phyloP scores from a whole-genome alignment of 345 rosid genomes.

The Balakata baccata region DNA sequence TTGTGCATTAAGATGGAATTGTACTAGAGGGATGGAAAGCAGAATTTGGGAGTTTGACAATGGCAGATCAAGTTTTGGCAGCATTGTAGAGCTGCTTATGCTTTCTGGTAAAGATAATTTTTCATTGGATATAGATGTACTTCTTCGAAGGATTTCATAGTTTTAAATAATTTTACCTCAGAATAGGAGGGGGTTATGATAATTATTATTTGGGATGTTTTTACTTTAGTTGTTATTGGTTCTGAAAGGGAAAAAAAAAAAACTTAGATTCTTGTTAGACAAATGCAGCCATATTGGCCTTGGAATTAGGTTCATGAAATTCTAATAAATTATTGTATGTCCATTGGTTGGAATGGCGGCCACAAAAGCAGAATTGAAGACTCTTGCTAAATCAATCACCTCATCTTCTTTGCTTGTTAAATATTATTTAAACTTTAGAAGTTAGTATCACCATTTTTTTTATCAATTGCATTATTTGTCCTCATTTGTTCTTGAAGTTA shows the following conservation, averaged over 20 bases:
- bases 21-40: neutral
- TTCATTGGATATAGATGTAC: neutral
- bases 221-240: neutral
- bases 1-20: neutral
- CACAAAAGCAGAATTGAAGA: neutral
- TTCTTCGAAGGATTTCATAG: neutral
- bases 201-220: neutral
- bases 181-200: neutral
- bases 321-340: neutral
- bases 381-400: neutral
- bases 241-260: too few relatives aligned
- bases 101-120: neutral
- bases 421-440: neutral
- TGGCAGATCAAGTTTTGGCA: neutral
- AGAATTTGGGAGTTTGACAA: neutral
- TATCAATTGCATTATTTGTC: neutral
- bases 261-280: neutral
- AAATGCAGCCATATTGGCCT: neutral
- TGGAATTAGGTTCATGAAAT: neutral
- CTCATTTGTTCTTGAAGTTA: neutral
- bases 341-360: constrained; percentile 4
- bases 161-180: neutral
- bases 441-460: neutral
- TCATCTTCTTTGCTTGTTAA: constrained; percentile 1
- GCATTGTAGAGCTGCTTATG: neutral